Conservation (phyloP, 73 alveolate species). For the Stentor roeselii region DNA sequence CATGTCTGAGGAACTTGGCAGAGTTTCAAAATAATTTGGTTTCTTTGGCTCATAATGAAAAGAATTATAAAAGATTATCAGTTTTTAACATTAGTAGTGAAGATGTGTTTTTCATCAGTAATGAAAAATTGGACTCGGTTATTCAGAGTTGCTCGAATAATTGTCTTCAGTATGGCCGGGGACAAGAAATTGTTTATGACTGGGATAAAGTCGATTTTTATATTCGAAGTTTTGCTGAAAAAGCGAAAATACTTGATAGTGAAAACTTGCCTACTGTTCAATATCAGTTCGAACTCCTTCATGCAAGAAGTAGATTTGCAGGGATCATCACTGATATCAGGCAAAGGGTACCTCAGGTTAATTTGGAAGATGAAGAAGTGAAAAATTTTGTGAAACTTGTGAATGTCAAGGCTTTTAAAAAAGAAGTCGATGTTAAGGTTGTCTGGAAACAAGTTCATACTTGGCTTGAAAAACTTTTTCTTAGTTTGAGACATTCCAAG, state of each 20-base stretch:
- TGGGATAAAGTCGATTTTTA: neutral
- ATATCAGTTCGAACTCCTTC: slow-evolving; percentile 5
- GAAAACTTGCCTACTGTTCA: neutral
- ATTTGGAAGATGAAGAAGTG: neutral
- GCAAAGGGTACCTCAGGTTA: neutral
- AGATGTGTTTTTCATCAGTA: neutral
- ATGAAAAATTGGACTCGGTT: neutral
- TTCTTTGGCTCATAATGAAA: neutral
- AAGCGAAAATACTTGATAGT: neutral
- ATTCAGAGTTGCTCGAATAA: neutral
- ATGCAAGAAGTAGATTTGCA: neutral
- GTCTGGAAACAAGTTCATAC: no score
- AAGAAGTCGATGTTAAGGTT: neutral
- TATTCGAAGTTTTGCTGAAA: neutral
- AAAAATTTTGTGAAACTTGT: neutral
- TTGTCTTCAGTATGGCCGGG: neutral
- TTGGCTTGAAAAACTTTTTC: neutral
- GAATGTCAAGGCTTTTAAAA: neutral
- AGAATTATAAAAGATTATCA: neutral
- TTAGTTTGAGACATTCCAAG: neutral
- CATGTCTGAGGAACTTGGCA: neutral
- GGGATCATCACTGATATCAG: neutral
- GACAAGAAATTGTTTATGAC: neutral
- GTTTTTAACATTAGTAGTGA: neutral
- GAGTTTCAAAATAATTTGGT: neutral